These are phyloP conservation scores for Inosperma sp. DNA, from an alignment of 768 basidiomycete species.

Conservation along the genomic window DNA sequence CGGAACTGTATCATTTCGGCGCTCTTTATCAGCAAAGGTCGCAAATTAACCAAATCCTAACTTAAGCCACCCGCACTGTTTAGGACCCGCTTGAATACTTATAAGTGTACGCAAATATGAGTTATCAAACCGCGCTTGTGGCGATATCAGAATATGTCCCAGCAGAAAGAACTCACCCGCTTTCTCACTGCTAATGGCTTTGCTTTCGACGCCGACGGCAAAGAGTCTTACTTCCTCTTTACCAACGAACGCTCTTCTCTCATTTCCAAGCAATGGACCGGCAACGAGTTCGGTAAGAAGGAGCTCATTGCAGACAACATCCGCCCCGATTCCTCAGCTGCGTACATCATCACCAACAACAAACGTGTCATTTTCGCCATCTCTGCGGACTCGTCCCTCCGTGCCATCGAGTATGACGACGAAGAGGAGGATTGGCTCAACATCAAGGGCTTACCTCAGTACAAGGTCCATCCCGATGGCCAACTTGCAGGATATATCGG, in stretches of 20 bases:
- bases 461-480: slow-evolving; percentile 25
- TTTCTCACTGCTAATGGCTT: slow-evolving; percentile 6
- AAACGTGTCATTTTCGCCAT: slow-evolving; percentile 6
- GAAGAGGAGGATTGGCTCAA: slow-evolving; percentile 17
- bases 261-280: slow-evolving; percentile 11
- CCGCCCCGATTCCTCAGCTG: slow-evolving; percentile 13
- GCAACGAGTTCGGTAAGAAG: slow-evolving; percentile 4
- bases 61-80: no score
- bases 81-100: no score
- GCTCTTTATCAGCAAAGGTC: no score
- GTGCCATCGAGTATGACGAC: slow-evolving; percentile 8
- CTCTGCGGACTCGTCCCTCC: slow-evolving; percentile 6
- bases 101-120: no score
- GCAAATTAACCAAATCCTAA: no score
- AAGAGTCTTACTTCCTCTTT: not conserved
- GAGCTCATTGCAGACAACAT: slow-evolving; percentile 3
- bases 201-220: slow-evolving; percentile 2
- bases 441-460: slow-evolving; percentile 18
- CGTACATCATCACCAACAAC: slow-evolving; percentile 3
- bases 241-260: slow-evolving; percentile 9
- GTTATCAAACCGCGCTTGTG: no score
- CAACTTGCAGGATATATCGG: slow-evolving; percentile 7
- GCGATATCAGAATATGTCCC: not conserved
- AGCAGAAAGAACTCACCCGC: slow-evolving; percentile 7
- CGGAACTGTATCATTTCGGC: no score